Evolutionary conservation across 2,329 filamentous ascomycete species (phyloP).

Genomic region (Diaporthe sp.): DNA sequence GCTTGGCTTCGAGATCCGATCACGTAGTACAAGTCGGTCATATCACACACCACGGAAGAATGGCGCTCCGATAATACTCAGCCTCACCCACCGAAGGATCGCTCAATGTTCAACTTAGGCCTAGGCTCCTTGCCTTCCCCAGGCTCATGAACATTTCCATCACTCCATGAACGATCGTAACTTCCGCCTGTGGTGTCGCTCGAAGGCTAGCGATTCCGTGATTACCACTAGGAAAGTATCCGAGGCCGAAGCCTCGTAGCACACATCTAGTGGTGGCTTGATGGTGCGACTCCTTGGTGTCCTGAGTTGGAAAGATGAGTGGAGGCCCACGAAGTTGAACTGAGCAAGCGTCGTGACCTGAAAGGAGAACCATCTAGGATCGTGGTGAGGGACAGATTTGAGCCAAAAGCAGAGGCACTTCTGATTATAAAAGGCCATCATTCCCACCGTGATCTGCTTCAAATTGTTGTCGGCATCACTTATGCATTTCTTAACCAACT

Average conservation of each 20-base stretch:
- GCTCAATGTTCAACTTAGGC: background rate
- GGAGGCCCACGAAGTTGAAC: background rate
- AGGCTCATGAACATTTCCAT: background rate
- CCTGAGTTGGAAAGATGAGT: too few species aligned
- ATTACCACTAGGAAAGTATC: too few species aligned
- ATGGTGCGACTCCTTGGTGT: background rate
- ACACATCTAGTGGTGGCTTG: background rate
- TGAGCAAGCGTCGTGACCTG: background rate
- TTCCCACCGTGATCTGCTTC: background rate
- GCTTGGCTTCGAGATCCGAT: background rate
- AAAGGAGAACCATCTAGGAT: fast-evolving
- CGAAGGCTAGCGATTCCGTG: fast-evolving
- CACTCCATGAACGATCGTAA: background rate
- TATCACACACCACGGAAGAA: background rate
- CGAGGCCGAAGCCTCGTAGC: too few species aligned
- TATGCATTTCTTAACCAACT: too few species aligned
- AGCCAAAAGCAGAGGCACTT: too few species aligned
- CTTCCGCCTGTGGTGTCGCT: fast-evolving
- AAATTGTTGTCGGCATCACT: background rate
- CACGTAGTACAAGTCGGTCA: background rate
- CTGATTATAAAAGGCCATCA: background rate
- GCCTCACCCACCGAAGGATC: background rate
- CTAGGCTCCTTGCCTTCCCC: background rate
- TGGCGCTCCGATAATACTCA: background rate
- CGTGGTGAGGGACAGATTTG: background rate